Evolutionary conservation across 306 rosid species (phyloP).

Genomic region (Acmispon strigosus): DNA sequence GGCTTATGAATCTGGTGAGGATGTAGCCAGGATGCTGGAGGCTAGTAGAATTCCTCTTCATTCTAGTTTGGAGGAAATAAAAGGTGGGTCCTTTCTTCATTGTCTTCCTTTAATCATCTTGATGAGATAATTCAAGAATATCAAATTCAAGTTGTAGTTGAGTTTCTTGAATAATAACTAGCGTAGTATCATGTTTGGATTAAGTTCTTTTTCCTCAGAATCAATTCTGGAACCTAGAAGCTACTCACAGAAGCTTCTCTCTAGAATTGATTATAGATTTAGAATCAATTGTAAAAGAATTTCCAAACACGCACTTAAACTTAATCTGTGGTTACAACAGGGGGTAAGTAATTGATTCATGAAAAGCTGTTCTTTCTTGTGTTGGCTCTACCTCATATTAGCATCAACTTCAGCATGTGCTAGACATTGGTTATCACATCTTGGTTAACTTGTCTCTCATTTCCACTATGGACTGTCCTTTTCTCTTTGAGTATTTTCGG

Average conservation of each 20-base stretch:
- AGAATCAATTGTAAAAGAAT: no score
- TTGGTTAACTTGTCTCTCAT: neutral
- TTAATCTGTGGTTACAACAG: neutral
- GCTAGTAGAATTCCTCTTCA: conserved; percentile 77
- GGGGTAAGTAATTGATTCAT: conserved; percentile 8
- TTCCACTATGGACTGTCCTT: neutral
- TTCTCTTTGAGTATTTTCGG: neutral
- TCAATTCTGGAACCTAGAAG: no score
- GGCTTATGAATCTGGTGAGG: conserved; percentile 79
- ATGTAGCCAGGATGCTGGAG: conserved; percentile 82
- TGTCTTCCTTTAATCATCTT: neutral
- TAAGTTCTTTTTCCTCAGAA: no score
- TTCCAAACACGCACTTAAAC: no score
- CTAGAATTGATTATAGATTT: no score
- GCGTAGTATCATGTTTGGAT: neutral
- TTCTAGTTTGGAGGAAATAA: conserved; percentile 76
- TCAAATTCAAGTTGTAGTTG: neutral
- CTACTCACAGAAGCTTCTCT: no score
- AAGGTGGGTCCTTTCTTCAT: conserved; percentile 56
- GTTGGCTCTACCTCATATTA: neutral
- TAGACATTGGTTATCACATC: neutral
- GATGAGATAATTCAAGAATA: neutral
- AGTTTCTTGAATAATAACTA: neutral
- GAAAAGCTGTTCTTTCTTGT: conserved; percentile 3
- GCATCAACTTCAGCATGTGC: conserved; percentile 9